Evolutionary conservation across 2,329 filamentous ascomycete species (phyloP).

Genomic region (Colletotrichum neosansevieriae): DNA sequence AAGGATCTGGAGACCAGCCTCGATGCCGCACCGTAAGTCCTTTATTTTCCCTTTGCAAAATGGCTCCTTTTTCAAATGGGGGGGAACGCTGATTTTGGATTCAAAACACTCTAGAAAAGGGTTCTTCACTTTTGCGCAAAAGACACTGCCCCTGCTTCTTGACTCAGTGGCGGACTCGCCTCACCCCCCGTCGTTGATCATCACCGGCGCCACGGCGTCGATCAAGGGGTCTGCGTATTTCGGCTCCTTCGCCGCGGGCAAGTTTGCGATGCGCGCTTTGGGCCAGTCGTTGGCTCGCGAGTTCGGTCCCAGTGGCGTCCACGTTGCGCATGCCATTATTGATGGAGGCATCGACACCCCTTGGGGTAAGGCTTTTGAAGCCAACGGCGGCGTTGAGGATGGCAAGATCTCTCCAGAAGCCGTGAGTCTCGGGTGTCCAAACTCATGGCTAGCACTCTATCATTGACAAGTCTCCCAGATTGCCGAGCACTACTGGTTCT

Average conservation of each 20-base stretch:
- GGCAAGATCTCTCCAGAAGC: conserved; percentile 80
- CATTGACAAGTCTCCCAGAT: conserved; percentile 66
- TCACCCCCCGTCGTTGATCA: conserved; percentile 82
- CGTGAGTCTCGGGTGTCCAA: conserved; percentile 63
- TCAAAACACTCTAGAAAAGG: conserved; percentile 62
- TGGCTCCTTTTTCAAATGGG: too few relatives aligned
- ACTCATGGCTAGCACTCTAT: conserved; percentile 5
- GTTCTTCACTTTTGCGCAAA: conserved; percentile 82
- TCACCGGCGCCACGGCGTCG: conserved; percentile 88
- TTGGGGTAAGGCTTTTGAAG: conserved; percentile 66
- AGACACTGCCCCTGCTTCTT: conserved; percentile 77
- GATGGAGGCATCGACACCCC: conserved; percentile 90
- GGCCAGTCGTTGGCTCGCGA: conserved; percentile 83
- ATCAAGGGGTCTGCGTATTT: conserved; percentile 78
- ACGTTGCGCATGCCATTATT: conserved; percentile 85
- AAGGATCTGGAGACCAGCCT: conserved; percentile 63
- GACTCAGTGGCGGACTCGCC: conserved; percentile 65
- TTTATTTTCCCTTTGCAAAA: conserved; percentile 25
- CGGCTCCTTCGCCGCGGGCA: conserved; percentile 79
- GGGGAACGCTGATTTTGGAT: neutral
- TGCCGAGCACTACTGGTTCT: conserved; percentile 86
- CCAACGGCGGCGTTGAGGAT: conserved; percentile 61
- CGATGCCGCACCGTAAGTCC: conserved; percentile 62
- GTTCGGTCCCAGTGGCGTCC: conserved; percentile 86
- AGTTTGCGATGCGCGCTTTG: conserved; percentile 82